These are phyloP conservation scores for Saksenaea oblongispora DNA, from an alignment of 371 early-diverging fungal genomes.

Conservation along the genomic window DNA sequence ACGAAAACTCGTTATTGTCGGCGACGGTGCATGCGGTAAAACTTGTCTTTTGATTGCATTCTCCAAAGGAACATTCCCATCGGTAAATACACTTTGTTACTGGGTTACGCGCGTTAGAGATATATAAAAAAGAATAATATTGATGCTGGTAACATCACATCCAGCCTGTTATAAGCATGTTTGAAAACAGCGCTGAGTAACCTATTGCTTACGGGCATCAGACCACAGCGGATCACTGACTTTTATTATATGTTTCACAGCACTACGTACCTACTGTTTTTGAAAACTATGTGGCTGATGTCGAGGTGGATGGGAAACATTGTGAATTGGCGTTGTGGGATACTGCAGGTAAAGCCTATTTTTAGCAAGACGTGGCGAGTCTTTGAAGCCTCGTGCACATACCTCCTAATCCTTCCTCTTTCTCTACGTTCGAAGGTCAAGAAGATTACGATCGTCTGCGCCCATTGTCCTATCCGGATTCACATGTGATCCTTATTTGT, in stretches of 20 bases:
- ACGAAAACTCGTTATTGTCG: constrained; percentile 96
- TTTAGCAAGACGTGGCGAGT: constrained; percentile 30
- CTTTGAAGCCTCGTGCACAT: not conserved
- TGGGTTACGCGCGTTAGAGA: not conserved
- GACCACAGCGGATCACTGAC: not conserved
- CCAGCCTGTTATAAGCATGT: not conserved
- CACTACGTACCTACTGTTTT: constrained; percentile 92
- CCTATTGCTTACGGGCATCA: not conserved
- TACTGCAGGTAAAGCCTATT: constrained; percentile 86
- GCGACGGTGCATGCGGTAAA: constrained; percentile 98
- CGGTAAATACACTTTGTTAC: constrained; percentile 52
- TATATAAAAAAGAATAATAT: not conserved
- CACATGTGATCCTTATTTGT: constrained; percentile 88
- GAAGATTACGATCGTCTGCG: constrained; percentile 92
- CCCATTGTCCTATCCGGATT: constrained; percentile 89
- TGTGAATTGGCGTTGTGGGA: constrained; percentile 86
- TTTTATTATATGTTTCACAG: constrained; percentile 30
- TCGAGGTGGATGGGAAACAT: constrained; percentile 59
- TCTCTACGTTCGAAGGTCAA: constrained; percentile 59
- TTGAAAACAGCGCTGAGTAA: not conserved
- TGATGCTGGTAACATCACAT: not conserved
- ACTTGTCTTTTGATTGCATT: constrained; percentile 96
- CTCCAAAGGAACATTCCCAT: constrained; percentile 91
- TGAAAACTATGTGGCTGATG: constrained; percentile 93
- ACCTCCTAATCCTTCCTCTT: not conserved